phyloP scores from a whole-genome alignment of 2,329 filamentous ascomycete genomes.

The Beauveria medogensis region DNA sequence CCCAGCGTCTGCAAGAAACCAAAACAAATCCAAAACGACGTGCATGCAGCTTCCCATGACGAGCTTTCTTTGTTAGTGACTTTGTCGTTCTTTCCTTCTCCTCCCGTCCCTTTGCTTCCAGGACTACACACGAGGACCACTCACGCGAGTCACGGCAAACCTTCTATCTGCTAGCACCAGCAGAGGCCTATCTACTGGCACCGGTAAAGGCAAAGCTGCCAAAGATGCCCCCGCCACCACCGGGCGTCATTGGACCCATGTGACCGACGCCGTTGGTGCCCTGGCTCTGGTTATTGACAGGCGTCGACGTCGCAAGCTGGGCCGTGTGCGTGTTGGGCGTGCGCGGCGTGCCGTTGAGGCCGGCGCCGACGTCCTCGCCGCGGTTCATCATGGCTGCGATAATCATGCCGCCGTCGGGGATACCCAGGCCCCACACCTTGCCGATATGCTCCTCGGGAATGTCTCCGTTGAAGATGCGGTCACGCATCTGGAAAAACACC shows the following conservation, averaged over 20 bases:
- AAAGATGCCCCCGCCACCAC: slow-evolving; percentile 66
- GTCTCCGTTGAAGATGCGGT: slow-evolving; percentile 76
- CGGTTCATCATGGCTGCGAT: slow-evolving; percentile 28
- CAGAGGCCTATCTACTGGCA: slow-evolving; percentile 23
- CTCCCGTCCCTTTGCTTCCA: background rate
- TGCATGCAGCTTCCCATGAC: background rate
- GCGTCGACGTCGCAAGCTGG: slow-evolving; percentile 41
- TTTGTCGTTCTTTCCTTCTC: background rate
- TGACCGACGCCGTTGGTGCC: slow-evolving; percentile 43
- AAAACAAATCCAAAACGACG: background rate
- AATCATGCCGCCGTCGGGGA: slow-evolving; percentile 49
- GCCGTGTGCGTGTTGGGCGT: slow-evolving; percentile 61
- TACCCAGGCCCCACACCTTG: slow-evolving; percentile 88
- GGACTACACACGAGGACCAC: background rate
- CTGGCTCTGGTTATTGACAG: slow-evolving; percentile 40
- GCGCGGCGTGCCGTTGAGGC: slow-evolving; percentile 41
- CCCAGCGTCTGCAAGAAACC: background rate
- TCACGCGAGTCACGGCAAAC: background rate
- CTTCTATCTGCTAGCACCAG: too few species aligned
- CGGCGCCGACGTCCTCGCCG: slow-evolving; percentile 22
- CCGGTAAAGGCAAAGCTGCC: slow-evolving; percentile 58
- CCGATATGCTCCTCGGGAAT: slow-evolving; percentile 77
- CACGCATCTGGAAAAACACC: slow-evolving; percentile 89
- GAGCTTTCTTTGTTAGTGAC: background rate
- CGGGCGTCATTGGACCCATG: slow-evolving; percentile 70